phyloP scores from a whole-genome alignment of 169 alveolate genomes.

The Theileria sp. region DNA sequence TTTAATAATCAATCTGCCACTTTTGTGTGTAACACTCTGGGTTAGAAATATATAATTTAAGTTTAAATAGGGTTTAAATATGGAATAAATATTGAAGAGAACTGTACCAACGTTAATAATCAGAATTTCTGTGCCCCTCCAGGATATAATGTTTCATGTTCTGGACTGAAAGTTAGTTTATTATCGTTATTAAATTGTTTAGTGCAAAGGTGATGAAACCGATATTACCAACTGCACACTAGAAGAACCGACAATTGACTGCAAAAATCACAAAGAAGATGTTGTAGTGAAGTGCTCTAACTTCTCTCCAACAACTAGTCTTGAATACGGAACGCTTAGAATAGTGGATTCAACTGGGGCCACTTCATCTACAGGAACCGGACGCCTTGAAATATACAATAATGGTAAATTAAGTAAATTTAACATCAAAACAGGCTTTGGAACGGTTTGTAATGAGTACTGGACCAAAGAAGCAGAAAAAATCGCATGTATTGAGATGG shows the following conservation, averaged over 20 bases:
- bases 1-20: constrained; percentile 80
- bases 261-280: constrained; percentile 78
- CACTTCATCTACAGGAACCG: constrained; percentile 72
- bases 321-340: constrained; percentile 76
- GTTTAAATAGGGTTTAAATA: constrained; percentile 72
- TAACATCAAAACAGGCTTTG: constrained; percentile 68
- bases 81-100: constrained; percentile 74
- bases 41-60: constrained; percentile 11
- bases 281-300: constrained; percentile 82
- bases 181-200: neutral
- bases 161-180: constrained; percentile 68
- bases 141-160: constrained; percentile 76
- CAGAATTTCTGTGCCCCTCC: constrained; percentile 81
- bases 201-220: constrained; percentile 79
- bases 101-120: constrained; percentile 75
- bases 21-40: constrained; percentile 80
- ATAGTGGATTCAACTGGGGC: constrained; percentile 69
- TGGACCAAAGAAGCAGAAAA: constrained; percentile 79
- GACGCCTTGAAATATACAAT: constrained; percentile 75
- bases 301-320: constrained; percentile 60
- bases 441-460: constrained; percentile 81
- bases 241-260: constrained; percentile 79
- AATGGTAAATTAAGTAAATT: constrained; percentile 61
- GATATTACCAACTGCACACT: constrained; percentile 72
- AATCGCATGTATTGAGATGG: constrained; percentile 84